Base-by-base conservation (phyloP, 129 eudicot genomes). In the Centella asiatica region DNA sequence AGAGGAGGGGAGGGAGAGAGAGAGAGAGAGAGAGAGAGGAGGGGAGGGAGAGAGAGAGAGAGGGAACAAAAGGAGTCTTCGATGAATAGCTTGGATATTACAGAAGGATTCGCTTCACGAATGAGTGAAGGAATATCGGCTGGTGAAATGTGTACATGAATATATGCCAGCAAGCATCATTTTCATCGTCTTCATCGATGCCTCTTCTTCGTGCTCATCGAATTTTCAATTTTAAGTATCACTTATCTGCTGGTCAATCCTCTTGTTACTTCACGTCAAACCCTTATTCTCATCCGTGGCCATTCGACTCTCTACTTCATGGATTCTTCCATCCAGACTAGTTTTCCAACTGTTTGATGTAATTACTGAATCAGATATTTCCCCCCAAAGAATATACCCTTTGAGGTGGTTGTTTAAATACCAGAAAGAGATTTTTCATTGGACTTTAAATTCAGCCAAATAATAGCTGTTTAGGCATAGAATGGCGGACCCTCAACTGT, bases 111-210 rank as follows among this genome's bases (percentile, higher is more conserved):
- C n/a, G 19, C 25, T 19, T 10, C 36, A 18, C 56, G 22, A 14
- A 37, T 67, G 67, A 62, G 18, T 18, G 9, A 14, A 28, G 5
- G 14, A 27, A n/a, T n/a, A n/a, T 69, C 65, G 70, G 73, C 74
- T 58, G 71, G 60, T 69, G 55, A 20, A 44, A 69, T 56, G 23
- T 66, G 25, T 74, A 42, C 48, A 74, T n/a, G n/a, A n/a, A n/a
- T n/a, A n/a, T n/a, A n/a, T n/a, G n/a, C 57, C 31, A 51, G 68
- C 69, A 60, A 33, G 71, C 47, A 66, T 60, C 26, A n/a, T n/a
- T n/a, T n/a, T 57, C 78, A 65, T 77, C 59, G 87, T 77, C 82
- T 75, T 80, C 74, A 74, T 76, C 87, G 72, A 78, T 80, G 80
- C 49, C 40, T 64, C 26, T 22, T n/a, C 86, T 60, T 84, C 24